phyloP scores from a whole-genome alignment of 2,329 filamentous ascomycete species.

The Phoma herbarum region DNA sequence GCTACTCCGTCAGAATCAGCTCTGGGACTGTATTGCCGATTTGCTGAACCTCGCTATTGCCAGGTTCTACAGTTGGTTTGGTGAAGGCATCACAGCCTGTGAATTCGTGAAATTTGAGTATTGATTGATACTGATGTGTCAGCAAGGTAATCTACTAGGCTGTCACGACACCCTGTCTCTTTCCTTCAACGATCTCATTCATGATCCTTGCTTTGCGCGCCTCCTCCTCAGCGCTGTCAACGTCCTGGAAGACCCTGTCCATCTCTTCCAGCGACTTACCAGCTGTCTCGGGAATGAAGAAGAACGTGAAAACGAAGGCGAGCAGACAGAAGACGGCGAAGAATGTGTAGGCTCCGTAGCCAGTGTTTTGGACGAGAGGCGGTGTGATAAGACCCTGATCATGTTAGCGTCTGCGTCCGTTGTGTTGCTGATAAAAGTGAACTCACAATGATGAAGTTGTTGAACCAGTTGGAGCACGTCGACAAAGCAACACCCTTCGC shows the following conservation, averaged over 20 bases:
- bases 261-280: constrained; percentile 50
- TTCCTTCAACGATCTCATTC: constrained; percentile 39
- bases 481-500: constrained; percentile 73
- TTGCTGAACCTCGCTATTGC: too few species aligned
- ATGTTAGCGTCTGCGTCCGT: constrained; percentile 51
- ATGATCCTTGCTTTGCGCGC: constrained; percentile 44
- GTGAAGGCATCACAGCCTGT: too few species aligned
- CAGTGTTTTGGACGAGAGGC: constrained; percentile 66
- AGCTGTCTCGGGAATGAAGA: constrained; percentile 48
- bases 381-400: constrained; percentile 68
- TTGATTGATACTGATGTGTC: too few species aligned
- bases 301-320: constrained; percentile 47
- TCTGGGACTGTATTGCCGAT: too few species aligned
- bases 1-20: too few species aligned
- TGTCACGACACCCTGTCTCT: constrained; percentile 14
- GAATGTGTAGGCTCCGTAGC: constrained; percentile 55
- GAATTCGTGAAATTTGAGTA: too few species aligned
- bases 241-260: constrained; percentile 51
- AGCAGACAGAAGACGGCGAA: constrained; percentile 50
- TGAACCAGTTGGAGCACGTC: constrained; percentile 70
- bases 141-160: too few species aligned
- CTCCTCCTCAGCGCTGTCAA: constrained; percentile 48
- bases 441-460: constrained; percentile 67
- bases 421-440: not conserved
- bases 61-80: too few species aligned